Conservation (phyloP, 2,329 filamentous ascomycete genomes). For the Penicillium sp. region DNA sequence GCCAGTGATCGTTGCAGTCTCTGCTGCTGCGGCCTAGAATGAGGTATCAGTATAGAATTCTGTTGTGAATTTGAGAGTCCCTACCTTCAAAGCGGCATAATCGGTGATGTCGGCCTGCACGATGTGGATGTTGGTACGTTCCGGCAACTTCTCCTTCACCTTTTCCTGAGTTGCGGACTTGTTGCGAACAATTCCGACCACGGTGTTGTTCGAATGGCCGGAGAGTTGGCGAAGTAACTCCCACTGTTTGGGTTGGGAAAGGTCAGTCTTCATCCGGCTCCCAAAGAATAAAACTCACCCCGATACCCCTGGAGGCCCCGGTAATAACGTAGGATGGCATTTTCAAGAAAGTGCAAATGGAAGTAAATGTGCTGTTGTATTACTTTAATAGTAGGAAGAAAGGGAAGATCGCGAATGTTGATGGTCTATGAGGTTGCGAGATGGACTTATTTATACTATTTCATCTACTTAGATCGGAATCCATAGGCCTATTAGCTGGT, state of each 20-base stretch:
- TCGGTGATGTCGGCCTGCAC: constrained; percentile 9
- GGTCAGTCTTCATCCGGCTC: not conserved
- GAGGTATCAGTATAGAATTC: not conserved
- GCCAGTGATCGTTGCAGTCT: constrained; percentile 21
- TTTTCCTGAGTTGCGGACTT: not conserved
- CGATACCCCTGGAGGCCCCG: not conserved
- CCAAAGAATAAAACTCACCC: not conserved
- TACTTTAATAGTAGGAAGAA: no score
- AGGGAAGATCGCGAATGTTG: no score
- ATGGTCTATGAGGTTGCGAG: no score
- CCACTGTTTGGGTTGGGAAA: not conserved
- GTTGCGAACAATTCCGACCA: constrained; percentile 3
- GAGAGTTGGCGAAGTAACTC: constrained; percentile 4
- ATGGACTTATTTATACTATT: no score
- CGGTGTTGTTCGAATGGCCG: not conserved
- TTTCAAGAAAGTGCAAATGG: no score
- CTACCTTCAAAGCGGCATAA: constrained; percentile 2
- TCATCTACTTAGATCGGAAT: no score
- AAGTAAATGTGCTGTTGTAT: no score
- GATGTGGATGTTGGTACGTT: constrained; percentile 4
- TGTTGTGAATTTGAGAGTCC: not conserved
- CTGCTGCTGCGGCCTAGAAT: constrained; percentile 12
- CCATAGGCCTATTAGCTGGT: no score
- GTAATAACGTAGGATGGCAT: not conserved
- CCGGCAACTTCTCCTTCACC: not conserved